Base-by-base conservation (phyloP, 208 protist genomes). In the Acanthamoeba quina region DNA sequence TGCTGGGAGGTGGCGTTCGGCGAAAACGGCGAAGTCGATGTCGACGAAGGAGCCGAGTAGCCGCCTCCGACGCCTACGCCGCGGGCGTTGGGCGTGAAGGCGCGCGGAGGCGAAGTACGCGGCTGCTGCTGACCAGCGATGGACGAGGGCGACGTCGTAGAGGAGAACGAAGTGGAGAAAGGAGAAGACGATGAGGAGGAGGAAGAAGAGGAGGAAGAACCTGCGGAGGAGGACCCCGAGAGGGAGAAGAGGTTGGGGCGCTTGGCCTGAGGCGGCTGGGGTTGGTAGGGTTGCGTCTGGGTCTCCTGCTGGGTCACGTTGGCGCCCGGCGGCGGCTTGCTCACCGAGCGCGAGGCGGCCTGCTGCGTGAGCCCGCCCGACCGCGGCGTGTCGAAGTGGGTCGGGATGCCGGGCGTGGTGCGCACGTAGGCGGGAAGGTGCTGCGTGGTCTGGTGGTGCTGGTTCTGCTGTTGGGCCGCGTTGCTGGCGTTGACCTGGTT, bases 301-400 rank as follows among this genome's bases (percentile, higher is more conserved):
- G 78, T 64, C 31, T 88, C 78, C 49, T 64, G 78, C 49, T 88
- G 78, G 15, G 78, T 64, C 13, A 88, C 78, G 49, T 88, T 88
- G 52, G 78, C 44, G n/a, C 78, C 78, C 5, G 78, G 78, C 17
- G 78, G 78, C 2, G 78, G 78, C 78, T 44, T 88, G 49, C 78
- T 88, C 52, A 88, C 78, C n/a, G 78, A 62, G 24, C 78, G 78
- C 13, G 66, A 29, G 19, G 72, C 31, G 19, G 72, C 72, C n/a
- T 80, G 72, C 24, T 80, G 72, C 24, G 72, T 21, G 44, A 80
- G 72, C 7, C 78, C 52, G 49, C 34, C 52, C 29, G 49, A 64
- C 24, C 78, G 54, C 49, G 49, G 78, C 17, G 49, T 37, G 49
- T 64, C 78, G 31, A 88, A 88, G 78, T 88, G 78, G 15, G 78